Conservation (phyloP, 306 rosid genomes). For the Quercus berberidifolia region DNA sequence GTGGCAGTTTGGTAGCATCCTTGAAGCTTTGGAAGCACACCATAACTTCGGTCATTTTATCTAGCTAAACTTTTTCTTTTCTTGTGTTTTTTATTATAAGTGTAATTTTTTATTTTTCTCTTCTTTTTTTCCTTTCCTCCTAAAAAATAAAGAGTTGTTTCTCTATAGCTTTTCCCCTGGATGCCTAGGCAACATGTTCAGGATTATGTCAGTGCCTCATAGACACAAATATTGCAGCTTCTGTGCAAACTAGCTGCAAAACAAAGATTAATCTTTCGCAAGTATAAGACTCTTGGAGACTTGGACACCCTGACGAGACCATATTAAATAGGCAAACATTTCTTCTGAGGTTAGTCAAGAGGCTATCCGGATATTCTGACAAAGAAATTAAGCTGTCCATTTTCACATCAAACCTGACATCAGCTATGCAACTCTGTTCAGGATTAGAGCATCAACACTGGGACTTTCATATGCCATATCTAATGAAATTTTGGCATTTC, state of each 20-base stretch:
- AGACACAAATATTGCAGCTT: not conserved
- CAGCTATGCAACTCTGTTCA: not conserved
- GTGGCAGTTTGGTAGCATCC: slow-evolving; percentile 70
- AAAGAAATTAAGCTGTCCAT: not conserved
- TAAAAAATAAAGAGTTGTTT: not conserved
- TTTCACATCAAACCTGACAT: not conserved
- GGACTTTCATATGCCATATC: too few relatives aligned
- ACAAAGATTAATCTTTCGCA: not conserved
- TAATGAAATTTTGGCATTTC: too few relatives aligned
- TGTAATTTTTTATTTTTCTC: not conserved
- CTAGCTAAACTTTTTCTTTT: slow-evolving; percentile 30
- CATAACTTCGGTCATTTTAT: slow-evolving; percentile 22
- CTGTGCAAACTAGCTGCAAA: not conserved
- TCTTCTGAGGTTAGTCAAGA: not conserved
- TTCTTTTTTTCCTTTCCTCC: not conserved
- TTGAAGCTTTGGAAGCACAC: slow-evolving; percentile 62
- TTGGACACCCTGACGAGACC: not conserved
- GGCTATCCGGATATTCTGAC: not conserved
- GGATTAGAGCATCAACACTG: too few relatives aligned
- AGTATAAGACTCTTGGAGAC: not conserved
- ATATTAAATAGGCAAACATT: slow-evolving; percentile 6
- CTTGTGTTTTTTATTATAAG: slow-evolving; percentile 2
- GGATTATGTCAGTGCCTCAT: not conserved
- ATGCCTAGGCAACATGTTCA: not conserved
- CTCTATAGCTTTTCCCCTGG: slow-evolving; percentile 2